Percentiles rank a stretch among this genome's conserved stretches.
Evolutionary conservation across 768 basidiomycete species (phyloP).

Genomic region (Glaciozyma martinii): DNA sequence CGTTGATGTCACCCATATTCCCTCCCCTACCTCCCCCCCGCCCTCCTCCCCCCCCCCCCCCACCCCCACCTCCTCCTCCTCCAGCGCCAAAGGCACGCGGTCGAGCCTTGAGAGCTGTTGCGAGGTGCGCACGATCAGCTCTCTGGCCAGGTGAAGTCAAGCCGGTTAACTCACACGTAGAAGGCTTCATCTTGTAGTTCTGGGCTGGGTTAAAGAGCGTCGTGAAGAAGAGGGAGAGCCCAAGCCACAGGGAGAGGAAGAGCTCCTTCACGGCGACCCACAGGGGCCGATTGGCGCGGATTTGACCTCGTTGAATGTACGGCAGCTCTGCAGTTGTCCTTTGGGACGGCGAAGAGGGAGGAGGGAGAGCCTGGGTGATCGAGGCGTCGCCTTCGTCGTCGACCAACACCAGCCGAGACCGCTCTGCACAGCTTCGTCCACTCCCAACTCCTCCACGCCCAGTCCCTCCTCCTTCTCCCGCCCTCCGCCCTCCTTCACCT

Average conservation of each 20-base stretch:
- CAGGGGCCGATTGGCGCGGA: background rate
- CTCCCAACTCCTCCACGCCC: too few relatives aligned
- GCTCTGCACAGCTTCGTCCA: too few relatives aligned
- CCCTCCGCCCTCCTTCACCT: background rate
- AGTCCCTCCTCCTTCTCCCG: background rate
- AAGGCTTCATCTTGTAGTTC: background rate
- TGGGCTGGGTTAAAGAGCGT: slow-evolving; percentile 13
- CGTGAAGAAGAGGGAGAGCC: slow-evolving; percentile 2
- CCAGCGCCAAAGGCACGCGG: background rate
- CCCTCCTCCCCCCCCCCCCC: background rate
- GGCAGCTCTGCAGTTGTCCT: too few relatives aligned
- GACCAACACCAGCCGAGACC: too few relatives aligned
- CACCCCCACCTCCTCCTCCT: background rate
- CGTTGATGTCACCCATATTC: background rate
- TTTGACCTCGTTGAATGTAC: background rate
- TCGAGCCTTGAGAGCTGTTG: background rate
- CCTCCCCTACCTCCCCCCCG: background rate
- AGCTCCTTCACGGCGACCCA: background rate
- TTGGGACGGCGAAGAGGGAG: too few relatives aligned
- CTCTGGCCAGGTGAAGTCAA: too few relatives aligned
- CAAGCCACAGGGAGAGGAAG: slow-evolving; percentile 7
- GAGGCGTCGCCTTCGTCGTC: too few relatives aligned
- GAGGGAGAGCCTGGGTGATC: too few relatives aligned
- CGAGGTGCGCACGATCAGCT: too few relatives aligned
- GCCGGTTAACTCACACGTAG: background rate